Percentiles rank a stretch among this genome's conserved stretches.
phyloP scores from a whole-genome alignment of 352 stramenopile genomes.

The Thraustochytrium striatum region DNA sequence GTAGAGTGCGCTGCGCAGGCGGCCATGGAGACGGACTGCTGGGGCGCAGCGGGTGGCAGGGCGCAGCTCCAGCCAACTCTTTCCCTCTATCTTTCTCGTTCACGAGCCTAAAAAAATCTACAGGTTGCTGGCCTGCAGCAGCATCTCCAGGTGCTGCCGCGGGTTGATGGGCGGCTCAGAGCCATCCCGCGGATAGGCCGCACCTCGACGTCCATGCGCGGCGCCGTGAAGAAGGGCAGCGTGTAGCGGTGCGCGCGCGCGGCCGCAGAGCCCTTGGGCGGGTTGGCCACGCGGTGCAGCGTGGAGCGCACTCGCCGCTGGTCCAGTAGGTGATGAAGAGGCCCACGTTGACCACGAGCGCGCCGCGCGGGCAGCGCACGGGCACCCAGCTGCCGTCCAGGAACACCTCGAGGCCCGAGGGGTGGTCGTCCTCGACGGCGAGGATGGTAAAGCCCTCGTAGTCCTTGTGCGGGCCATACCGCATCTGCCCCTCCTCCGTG shows the following conservation, averaged over 20 bases:
- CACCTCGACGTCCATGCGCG: constrained; percentile 1
- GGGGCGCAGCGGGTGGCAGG: too few relatives aligned
- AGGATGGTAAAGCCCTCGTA: constrained; percentile 41
- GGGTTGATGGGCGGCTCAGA: background rate
- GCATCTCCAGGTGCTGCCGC: constrained; percentile 2
- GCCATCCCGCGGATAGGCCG: constrained; percentile 29
- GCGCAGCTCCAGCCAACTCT: too few relatives aligned
- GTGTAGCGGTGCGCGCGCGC: constrained; percentile 30
- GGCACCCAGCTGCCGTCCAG: constrained; percentile 14
- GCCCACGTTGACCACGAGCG: constrained; percentile 39
- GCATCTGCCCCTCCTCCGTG: background rate
- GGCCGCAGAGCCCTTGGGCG: background rate
- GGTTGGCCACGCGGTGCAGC: constrained; percentile 42
- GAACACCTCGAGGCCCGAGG: background rate
- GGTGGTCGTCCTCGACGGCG: background rate
- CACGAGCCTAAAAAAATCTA: too few relatives aligned
- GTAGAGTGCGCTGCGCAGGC: too few relatives aligned
- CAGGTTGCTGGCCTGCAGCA: too few relatives aligned
- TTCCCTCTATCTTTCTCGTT: too few relatives aligned
- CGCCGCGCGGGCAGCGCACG: background rate
- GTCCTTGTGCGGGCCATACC: constrained; percentile 27
- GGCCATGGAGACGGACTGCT: too few relatives aligned
- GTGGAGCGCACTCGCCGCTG: constrained; percentile 10
- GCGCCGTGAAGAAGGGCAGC: constrained; percentile 43
- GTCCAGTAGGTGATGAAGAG: constrained; percentile 31